These are phyloP conservation scores for Sarcocystis neurona DNA, from an alignment of 169 alveolate species.

Conservation along the genomic window DNA sequence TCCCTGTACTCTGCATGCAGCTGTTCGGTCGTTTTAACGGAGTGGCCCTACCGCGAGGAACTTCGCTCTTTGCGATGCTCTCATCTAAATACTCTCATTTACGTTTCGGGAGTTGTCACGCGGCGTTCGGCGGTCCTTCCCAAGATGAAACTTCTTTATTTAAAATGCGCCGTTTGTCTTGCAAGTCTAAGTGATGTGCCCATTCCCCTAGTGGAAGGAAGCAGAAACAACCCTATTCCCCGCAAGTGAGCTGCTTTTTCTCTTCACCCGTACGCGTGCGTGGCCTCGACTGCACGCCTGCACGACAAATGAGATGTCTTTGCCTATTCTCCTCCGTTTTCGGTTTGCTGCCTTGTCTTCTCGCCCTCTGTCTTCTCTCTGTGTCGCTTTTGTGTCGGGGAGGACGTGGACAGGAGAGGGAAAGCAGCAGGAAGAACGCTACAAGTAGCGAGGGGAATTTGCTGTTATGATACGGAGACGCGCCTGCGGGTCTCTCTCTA, in stretches of 20 bases:
- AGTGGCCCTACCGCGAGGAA: conserved; percentile 47
- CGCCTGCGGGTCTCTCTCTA: too few relatives aligned
- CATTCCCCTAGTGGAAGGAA: conserved; percentile 30
- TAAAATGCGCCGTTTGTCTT: conserved; percentile 29
- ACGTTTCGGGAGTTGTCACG: conserved; percentile 35
- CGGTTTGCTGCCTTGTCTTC: too few relatives aligned
- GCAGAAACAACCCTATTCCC: conserved; percentile 26
- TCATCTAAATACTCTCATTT: conserved; percentile 17
- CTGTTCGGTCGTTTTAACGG: conserved; percentile 17
- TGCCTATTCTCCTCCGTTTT: too few relatives aligned
- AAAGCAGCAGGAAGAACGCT: too few relatives aligned
- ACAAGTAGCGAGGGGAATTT: too few relatives aligned
- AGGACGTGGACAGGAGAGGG: too few relatives aligned
- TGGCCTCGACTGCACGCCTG: too few relatives aligned
- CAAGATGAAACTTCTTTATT: conserved; percentile 24
- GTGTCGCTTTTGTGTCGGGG: too few relatives aligned
- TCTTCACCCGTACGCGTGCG: too few relatives aligned
- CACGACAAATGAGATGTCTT: too few relatives aligned
- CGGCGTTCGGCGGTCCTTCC: conserved; percentile 33
- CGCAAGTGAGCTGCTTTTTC: conserved; percentile 41
- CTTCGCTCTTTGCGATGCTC: conserved; percentile 33
- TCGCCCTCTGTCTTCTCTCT: too few relatives aligned
- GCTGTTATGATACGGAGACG: too few relatives aligned
- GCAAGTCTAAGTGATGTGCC: conserved; percentile 28
- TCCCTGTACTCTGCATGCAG: conserved; percentile 19